Percentiles rank a stretch among this genome's conserved stretches.
Evolutionary conservation across 2,329 filamentous ascomycete species (phyloP).

Genomic region (Exophiala bonariae): DNA sequence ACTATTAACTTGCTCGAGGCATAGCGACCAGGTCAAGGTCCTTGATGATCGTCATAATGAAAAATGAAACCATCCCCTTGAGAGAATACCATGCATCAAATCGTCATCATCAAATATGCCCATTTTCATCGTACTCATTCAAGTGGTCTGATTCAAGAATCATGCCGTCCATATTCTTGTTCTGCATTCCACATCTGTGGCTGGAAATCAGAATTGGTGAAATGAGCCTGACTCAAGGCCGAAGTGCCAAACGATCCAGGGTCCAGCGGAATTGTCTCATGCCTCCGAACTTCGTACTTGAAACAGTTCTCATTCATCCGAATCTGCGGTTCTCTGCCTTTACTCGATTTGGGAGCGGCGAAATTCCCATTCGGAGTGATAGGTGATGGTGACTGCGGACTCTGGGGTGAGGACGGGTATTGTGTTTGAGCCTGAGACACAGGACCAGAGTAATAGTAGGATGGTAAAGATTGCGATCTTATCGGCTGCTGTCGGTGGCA

Average conservation of each 20-base stretch:
- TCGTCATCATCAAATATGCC: too few relatives aligned
- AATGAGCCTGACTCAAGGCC: constrained; percentile 47
- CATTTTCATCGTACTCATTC: too few relatives aligned
- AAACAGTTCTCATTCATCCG: constrained; percentile 18
- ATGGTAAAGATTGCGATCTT: constrained; percentile 12
- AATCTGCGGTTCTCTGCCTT: constrained; percentile 15
- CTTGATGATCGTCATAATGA: too few relatives aligned
- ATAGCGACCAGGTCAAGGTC: too few relatives aligned
- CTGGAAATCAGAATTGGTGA: constrained; percentile 47
- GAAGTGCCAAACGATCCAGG: constrained; percentile 32
- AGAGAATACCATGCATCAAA: too few relatives aligned
- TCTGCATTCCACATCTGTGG: constrained; percentile 46
- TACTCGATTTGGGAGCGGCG: background rate
- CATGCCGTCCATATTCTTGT: constrained; percentile 28
- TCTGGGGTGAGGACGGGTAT: constrained; percentile 12
- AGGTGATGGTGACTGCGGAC: constrained; percentile 13
- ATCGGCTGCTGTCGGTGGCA: background rate
- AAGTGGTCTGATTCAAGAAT: constrained; percentile 7
- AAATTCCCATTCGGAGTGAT: constrained; percentile 5
- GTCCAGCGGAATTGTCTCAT: constrained; percentile 17
- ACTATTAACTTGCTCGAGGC: too few relatives aligned
- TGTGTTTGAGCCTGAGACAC: constrained; percentile 12
- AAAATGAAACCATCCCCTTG: too few relatives aligned
- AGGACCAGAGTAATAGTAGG: constrained; percentile 6
- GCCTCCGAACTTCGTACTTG: constrained; percentile 10